Evolutionary conservation across 2,329 filamentous ascomycete genomes (phyloP), one percentile per base, ranked within the genome.

Genomic region (Hypoxylon sp.): DNA sequence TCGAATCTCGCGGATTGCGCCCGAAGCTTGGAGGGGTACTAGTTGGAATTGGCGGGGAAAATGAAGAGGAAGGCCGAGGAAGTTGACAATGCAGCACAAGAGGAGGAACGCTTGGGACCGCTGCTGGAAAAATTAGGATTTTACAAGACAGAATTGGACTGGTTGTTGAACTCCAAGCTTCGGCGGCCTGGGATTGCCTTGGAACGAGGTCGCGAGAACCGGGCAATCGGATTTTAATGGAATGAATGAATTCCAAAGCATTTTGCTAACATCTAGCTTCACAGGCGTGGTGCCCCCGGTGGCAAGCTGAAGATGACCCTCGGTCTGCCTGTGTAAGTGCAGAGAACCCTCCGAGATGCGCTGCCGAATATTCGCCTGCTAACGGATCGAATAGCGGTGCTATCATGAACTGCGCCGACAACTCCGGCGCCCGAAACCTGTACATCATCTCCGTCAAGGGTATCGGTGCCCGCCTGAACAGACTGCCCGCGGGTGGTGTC

Each of bases 231-330:
- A 51, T 49, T 20, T 20, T 36, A 11, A 24, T 46, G 33, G 30
- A 28, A 60, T 50, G 14, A 24, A 9, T n/a, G 46, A 45, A 4
- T 30, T 18, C 14, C 32, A 20, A 51, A 20, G 55, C 52, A 33
- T 45, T 20, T 61, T 49, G 24, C 72, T 73, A 54, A 74, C 67
- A 30, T 11, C 54, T 33, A 18, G 16, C 48, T 49, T 63, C 61
- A 75, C 76, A 90, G 88, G 73, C 88, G 93, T 89, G 92, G 91
- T 92, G 91, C 93, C 88, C 92, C 94, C 80, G 96, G 96, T 90
- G 96, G 96, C 92, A 99, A 99, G 92, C 92, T 98, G 80, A 98
- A 97, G 92, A 99, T 99, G 96, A 97, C 96, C 84, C 93, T 99
- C 85, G 96, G 93, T 97, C 93, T 99, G 80, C 96, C 96, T 85